Evolutionary conservation across 106 monocot species (phyloP).

Genomic region (Platanthera zijinensis): DNA sequence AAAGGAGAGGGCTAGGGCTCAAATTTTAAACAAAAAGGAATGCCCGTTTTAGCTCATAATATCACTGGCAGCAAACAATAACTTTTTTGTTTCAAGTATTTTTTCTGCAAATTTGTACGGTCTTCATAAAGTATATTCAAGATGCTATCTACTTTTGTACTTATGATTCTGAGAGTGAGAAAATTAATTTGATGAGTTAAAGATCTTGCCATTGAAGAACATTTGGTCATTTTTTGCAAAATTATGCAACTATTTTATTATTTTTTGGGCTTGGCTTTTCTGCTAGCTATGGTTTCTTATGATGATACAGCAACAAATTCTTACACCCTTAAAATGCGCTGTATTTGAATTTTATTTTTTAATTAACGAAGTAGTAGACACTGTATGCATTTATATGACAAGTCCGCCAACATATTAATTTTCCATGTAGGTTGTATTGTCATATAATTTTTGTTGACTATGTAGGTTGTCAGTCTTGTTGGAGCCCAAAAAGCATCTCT

Average conservation of each 20-base stretch:
- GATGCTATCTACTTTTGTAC: neutral
- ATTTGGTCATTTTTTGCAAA: neutral
- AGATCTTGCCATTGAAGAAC: neutral
- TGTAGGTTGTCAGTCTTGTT: slow-evolving; percentile 91
- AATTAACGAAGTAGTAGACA: neutral
- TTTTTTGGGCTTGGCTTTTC: neutral
- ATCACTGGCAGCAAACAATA: no score
- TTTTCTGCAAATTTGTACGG: neutral
- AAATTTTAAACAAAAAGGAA: no score
- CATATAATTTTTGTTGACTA: slow-evolving; percentile 6
- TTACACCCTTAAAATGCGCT: neutral
- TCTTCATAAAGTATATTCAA: neutral
- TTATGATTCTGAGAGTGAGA: neutral
- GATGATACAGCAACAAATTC: neutral
- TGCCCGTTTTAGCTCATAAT: no score
- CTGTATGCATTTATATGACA: neutral
- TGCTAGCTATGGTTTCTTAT: neutral
- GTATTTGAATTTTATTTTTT: neutral
- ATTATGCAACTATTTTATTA: neutral
- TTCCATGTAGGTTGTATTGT: neutral
- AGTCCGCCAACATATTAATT: neutral
- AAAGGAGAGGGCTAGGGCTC: no score
- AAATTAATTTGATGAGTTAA: neutral
- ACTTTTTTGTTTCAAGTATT: no score
- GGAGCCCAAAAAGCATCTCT: slow-evolving; percentile 96